phyloP scores from a whole-genome alignment of 768 basidiomycete species.

The Boletus vinaceobasis region DNA sequence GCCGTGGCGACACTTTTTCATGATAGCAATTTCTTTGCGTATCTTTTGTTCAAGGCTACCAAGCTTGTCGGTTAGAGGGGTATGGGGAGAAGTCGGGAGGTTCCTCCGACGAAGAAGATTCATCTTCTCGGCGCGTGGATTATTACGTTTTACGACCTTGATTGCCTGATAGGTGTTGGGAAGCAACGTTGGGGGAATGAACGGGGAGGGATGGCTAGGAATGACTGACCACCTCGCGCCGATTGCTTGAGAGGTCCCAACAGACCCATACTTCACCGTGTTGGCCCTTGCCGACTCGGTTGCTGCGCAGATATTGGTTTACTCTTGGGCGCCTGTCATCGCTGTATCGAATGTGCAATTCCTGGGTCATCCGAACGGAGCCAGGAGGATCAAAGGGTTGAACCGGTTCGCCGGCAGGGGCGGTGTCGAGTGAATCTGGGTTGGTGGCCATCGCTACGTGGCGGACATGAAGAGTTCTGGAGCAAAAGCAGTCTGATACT shows the following conservation, averaged over 20 bases:
- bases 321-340: conserved; percentile 49
- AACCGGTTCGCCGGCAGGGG: conserved; percentile 35
- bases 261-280: conserved; percentile 89
- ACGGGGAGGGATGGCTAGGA: conserved; percentile 5
- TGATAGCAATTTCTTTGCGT: conserved; percentile 92
- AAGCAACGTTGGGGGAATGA: conserved; percentile 7
- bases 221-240: conserved; percentile 46
- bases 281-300: conserved; percentile 80
- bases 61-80: conserved; percentile 63
- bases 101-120: conserved; percentile 49
- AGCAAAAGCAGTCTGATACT: conserved; percentile 6
- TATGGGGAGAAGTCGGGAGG: conserved; percentile 41
- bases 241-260: conserved; percentile 44
- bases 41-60: conserved; percentile 80
- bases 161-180: conserved; percentile 54
- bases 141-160: conserved; percentile 72
- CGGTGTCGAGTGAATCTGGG: conserved; percentile 22
- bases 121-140: conserved; percentile 66
- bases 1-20: conserved; percentile 93
- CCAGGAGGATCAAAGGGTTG: conserved; percentile 39
- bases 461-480: conserved; percentile 25
- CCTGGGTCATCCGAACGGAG: conserved; percentile 49
- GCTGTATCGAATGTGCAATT: conserved; percentile 40
- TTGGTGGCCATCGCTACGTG: conserved; percentile 24
- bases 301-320: conserved; percentile 82